A percentile compares a stretch with the other conserved stretches of the same genome.
These are phyloP conservation scores for Penicillium palitans DNA, from an alignment of 2,329 filamentous ascomycete genomes.

Conservation along the genomic window DNA sequence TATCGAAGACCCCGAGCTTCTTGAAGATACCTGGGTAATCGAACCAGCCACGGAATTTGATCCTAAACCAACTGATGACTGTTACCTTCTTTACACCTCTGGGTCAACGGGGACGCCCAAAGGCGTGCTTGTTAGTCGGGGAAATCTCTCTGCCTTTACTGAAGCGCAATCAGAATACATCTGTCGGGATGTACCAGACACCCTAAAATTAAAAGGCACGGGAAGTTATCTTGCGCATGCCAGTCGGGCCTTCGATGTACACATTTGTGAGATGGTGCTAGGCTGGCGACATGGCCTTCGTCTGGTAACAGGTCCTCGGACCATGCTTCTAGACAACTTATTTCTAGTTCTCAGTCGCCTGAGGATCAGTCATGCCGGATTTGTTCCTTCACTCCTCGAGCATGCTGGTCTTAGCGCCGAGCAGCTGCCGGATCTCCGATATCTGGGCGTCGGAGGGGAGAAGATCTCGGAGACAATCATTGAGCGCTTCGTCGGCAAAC, in stretches of 20 bases:
- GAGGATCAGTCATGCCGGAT: constrained; percentile 12
- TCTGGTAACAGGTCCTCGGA: constrained; percentile 11
- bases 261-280: constrained; percentile 18
- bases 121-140: constrained; percentile 14
- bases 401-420: constrained; percentile 11
- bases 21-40: neutral
- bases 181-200: constrained; percentile 16
- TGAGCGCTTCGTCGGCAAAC: constrained; percentile 13
- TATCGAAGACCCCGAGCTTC: neutral
- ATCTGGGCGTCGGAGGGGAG: constrained; percentile 17
- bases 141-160: constrained; percentile 14
- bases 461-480: constrained; percentile 17
- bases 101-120: constrained; percentile 18
- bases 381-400: constrained; percentile 15
- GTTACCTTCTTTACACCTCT: constrained; percentile 16
- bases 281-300: constrained; percentile 19
- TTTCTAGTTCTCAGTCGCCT: constrained; percentile 4
- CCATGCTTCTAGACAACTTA: constrained; percentile 17
- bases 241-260: constrained; percentile 19
- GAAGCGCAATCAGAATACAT: constrained; percentile 13
- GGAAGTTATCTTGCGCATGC: constrained; percentile 19
- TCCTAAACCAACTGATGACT: neutral
- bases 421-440: constrained; percentile 11
- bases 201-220: constrained; percentile 5
- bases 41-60: neutral